phyloP scores from a whole-genome alignment of 148 eudicot genomes.

The Chenopodium quinoa region DNA sequence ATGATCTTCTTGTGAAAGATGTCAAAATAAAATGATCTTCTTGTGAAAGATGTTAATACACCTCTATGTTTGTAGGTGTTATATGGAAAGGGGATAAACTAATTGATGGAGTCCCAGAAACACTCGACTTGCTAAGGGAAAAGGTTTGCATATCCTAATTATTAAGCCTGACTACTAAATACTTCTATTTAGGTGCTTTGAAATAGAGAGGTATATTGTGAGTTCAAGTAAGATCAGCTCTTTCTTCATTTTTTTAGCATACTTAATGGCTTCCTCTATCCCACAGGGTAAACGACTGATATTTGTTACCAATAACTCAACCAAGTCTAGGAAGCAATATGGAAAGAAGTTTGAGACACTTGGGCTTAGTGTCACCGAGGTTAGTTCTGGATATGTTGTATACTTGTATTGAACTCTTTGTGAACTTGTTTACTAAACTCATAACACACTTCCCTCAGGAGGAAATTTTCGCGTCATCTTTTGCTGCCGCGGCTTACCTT shows the following conservation, averaged over 20 bases:
- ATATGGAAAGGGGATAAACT: constrained; percentile 97
- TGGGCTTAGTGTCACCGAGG: constrained; percentile 88
- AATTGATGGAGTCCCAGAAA: constrained; percentile 91
- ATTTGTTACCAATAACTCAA: constrained; percentile 98
- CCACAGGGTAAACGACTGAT: constrained; percentile 86
- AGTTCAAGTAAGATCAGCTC: background rate
- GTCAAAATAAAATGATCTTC: background rate
- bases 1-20: constrained; percentile 1
- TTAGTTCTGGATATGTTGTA: constrained; percentile 28
- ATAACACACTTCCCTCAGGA: constrained; percentile 52
- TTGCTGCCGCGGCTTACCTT: constrained; percentile 98
- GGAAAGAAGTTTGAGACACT: constrained; percentile 96
- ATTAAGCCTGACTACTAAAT: background rate
- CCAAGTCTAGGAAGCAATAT: constrained; percentile 94
- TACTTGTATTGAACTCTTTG: background rate
- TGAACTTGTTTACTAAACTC: constrained; percentile 19
- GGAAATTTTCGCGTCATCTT: constrained; percentile 97
- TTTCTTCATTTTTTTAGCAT: background rate
- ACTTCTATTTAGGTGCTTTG: background rate
- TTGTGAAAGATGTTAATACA: constrained; percentile 5
- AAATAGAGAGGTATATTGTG: background rate
- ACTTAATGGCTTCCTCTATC: constrained; percentile 4
- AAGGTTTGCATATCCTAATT: constrained; percentile 50
- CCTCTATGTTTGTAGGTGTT: constrained; percentile 55
- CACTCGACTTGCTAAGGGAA: constrained; percentile 82